Conservation (phyloP, 768 basidiomycete species). For the Neoboletus magnificus region DNA sequence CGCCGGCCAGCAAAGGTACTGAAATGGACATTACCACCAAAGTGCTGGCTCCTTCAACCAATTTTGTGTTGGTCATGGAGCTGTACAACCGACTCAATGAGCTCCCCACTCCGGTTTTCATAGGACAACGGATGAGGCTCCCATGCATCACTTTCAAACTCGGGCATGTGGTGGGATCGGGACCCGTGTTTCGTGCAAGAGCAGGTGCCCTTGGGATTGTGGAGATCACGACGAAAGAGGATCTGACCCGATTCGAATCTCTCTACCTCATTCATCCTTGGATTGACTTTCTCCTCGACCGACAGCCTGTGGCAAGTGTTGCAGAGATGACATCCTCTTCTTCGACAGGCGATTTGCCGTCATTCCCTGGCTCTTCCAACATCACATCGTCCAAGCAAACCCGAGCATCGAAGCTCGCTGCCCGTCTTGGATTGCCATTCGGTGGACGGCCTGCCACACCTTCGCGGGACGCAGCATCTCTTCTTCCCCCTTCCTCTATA, state of each 20-base stretch:
- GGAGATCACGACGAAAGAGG: background rate
- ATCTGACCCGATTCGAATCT: background rate
- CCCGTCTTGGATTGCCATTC: background rate
- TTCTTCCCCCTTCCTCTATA: background rate
- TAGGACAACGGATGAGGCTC: background rate
- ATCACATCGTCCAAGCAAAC: no score
- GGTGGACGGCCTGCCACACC: background rate
- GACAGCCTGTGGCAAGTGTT: background rate
- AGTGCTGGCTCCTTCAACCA: background rate
- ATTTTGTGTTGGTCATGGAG: background rate
- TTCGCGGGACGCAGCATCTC: background rate
- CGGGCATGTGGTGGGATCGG: background rate
- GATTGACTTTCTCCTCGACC: no score
- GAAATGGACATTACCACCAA: no score
- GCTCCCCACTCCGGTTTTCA: background rate
- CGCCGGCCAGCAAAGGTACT: background rate
- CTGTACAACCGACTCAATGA: constrained; percentile 1
- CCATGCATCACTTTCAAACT: background rate
- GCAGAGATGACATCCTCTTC: background rate
- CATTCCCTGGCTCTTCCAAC: no score
- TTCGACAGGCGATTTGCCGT: no score
- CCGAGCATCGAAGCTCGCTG: background rate
- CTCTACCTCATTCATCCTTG: background rate
- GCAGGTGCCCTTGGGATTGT: background rate
- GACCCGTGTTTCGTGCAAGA: background rate